These are phyloP conservation scores for Trypanosoma lewisi DNA, from an alignment of 208 protist genomes.

Conservation along the genomic window DNA sequence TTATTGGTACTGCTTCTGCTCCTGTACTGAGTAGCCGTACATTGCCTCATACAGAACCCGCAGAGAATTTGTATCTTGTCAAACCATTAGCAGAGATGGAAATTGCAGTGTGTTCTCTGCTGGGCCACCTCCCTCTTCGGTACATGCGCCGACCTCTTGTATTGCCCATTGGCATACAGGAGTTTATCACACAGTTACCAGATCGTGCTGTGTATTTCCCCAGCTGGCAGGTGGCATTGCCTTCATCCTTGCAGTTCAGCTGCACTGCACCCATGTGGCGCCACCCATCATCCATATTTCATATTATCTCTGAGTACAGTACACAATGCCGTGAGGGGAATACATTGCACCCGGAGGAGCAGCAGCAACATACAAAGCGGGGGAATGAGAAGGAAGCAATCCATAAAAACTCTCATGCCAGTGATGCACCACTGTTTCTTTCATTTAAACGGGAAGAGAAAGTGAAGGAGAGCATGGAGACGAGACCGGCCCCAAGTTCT, in stretches of 20 bases:
- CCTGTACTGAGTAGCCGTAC: too few species aligned
- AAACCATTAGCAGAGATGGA: slow-evolving; percentile 58
- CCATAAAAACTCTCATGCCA: background rate
- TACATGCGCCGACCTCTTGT: slow-evolving; percentile 64
- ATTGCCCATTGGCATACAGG: slow-evolving; percentile 53
- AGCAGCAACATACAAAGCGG: slow-evolving; percentile 4
- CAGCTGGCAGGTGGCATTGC: slow-evolving; percentile 27
- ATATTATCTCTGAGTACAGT: slow-evolving; percentile 24
- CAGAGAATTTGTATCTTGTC: slow-evolving; percentile 27
- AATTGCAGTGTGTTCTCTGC: slow-evolving; percentile 44
- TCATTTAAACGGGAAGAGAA: background rate
- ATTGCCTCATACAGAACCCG: background rate
- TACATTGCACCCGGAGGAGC: background rate
- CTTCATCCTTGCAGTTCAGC: slow-evolving; percentile 27
- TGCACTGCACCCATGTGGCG: slow-evolving; percentile 9
- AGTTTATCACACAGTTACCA: slow-evolving; percentile 76
- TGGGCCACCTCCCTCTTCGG: slow-evolving; percentile 60
- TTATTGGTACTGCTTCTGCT: background rate
- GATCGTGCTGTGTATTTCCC: slow-evolving; percentile 30
- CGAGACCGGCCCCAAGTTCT: background rate
- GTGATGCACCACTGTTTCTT: background rate
- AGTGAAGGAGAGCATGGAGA: background rate
- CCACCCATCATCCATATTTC: slow-evolving; percentile 23
- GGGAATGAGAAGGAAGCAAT: background rate
- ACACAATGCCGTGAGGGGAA: background rate